A percentile compares a stretch with the other conserved stretches of the same genome.
Conservation (phyloP, 129 eudicot species). For the Centrapalus pauciflorus region DNA sequence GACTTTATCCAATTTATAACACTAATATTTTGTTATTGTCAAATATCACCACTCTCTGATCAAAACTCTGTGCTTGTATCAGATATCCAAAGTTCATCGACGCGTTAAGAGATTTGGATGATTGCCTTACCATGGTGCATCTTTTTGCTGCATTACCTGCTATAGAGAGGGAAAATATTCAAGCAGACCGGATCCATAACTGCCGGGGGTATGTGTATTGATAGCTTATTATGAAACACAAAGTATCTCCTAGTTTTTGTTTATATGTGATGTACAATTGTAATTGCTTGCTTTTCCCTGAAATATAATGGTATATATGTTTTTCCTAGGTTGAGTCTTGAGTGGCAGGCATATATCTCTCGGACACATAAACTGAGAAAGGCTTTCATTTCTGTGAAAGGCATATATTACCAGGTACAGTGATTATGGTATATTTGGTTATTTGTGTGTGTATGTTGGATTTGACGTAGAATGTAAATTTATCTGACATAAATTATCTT, state of each 20-base stretch:
- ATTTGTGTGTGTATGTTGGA: background rate
- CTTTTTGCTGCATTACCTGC: constrained; percentile 93
- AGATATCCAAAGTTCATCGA: constrained; percentile 86
- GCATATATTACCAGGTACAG: constrained; percentile 83
- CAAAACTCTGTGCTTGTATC: background rate
- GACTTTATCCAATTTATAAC: background rate
- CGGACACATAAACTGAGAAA: constrained; percentile 83
- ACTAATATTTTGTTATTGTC: background rate
- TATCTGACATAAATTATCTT: too few relatives aligned
- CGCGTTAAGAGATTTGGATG: constrained; percentile 88
- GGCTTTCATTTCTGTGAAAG: constrained; percentile 87
- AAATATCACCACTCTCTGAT: background rate
- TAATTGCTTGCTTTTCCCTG: background rate
- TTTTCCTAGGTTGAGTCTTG: constrained; percentile 70
- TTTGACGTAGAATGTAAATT: background rate
- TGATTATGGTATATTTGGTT: background rate
- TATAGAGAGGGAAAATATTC: constrained; percentile 64
- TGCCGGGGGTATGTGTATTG: constrained; percentile 56
- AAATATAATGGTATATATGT: background rate
- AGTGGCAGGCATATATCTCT: constrained; percentile 85
- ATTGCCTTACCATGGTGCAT: constrained; percentile 84
- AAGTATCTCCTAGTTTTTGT: background rate
- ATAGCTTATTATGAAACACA: background rate
- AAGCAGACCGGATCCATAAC: constrained; percentile 62
- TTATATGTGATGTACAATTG: background rate